Conservation (phyloP, 495 filamentous ascomycete genomes). For the Penicillium subrubescens region DNA sequence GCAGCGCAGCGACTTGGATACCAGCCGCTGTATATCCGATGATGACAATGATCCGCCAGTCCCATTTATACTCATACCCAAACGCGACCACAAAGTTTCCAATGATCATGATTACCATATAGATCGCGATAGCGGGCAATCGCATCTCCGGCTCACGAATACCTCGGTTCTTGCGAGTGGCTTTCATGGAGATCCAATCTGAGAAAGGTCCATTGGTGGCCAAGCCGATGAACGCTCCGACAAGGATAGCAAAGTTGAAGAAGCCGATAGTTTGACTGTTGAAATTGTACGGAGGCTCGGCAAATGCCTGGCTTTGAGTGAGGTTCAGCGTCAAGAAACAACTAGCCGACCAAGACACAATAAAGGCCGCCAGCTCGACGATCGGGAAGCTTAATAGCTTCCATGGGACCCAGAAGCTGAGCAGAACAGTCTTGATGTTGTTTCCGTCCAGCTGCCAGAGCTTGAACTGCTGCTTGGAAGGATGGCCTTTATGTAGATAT, state of each 20-base stretch:
- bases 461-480: constrained; percentile 58
- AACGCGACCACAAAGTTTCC: constrained; percentile 64
- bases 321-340: constrained; percentile 65
- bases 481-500: constrained; percentile 51
- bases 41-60: constrained; percentile 56
- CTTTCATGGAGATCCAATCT: constrained; percentile 59
- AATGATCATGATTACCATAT: constrained; percentile 57
- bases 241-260: constrained; percentile 46
- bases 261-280: constrained; percentile 55
- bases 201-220: constrained; percentile 60
- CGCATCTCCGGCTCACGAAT: constrained; percentile 75
- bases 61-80: constrained; percentile 58
- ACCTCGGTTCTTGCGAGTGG: constrained; percentile 59
- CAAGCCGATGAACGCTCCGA: constrained; percentile 58
- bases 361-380: constrained; percentile 60
- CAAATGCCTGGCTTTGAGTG: constrained; percentile 62
- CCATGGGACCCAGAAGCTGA: constrained; percentile 52
- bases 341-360: constrained; percentile 62
- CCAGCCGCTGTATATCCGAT: constrained; percentile 57
- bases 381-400: constrained; percentile 64
- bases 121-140: constrained; percentile 62
- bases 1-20: constrained; percentile 59
- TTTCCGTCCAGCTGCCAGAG: constrained; percentile 48
- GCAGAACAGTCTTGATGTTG: constrained; percentile 43
- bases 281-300: constrained; percentile 60